Percentiles rank a stretch among this genome's conserved stretches.
Evolutionary conservation across 495 filamentous ascomycete species (phyloP).

Genomic region (Penicillium pulvis): DNA sequence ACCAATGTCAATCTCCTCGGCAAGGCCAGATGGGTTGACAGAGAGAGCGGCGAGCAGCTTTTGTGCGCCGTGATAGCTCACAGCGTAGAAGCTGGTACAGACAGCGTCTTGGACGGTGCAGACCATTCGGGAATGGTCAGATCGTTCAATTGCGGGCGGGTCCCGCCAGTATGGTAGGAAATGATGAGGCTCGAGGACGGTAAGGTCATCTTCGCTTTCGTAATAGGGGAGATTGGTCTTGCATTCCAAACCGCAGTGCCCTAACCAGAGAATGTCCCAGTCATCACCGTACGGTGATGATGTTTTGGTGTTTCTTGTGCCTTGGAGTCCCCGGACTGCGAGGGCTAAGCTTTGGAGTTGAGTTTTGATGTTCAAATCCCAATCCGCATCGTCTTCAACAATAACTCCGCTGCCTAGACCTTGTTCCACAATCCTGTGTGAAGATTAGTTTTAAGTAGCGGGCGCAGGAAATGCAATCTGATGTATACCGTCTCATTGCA

Average conservation of each 20-base stretch:
- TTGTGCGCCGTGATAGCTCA: conserved; percentile 53
- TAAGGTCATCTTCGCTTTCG: conserved; percentile 20
- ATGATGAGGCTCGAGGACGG: conserved; percentile 4
- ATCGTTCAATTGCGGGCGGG: not conserved
- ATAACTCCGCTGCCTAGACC: conserved; percentile 39
- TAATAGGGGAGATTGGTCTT: conserved; percentile 17
- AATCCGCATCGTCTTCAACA: conserved; percentile 56
- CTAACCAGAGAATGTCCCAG: conserved; percentile 60
- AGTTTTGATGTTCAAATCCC: conserved; percentile 48
- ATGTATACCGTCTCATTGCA: conserved; percentile 1
- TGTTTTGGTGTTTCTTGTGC: not conserved
- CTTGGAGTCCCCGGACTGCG: conserved; percentile 18
- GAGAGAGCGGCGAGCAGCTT: conserved; percentile 39
- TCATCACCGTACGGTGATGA: conserved; percentile 49
- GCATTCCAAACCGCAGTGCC: conserved; percentile 45
- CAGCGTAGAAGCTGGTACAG: conserved; percentile 40
- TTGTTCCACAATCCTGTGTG: conserved; percentile 8
- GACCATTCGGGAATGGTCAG: conserved; percentile 10
- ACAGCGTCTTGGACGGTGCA: conserved; percentile 5
- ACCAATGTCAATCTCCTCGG: conserved; percentile 3
- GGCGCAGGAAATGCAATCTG: not conserved
- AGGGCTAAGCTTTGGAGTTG: conserved; percentile 49
- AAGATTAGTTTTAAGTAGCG: too few relatives aligned
- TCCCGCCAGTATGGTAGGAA: not conserved
- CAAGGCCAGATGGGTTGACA: conserved; percentile 9